These are phyloP conservation scores for Lachancea nothofagi DNA, from an alignment of 805 yeast species.

Conservation along the genomic window DNA sequence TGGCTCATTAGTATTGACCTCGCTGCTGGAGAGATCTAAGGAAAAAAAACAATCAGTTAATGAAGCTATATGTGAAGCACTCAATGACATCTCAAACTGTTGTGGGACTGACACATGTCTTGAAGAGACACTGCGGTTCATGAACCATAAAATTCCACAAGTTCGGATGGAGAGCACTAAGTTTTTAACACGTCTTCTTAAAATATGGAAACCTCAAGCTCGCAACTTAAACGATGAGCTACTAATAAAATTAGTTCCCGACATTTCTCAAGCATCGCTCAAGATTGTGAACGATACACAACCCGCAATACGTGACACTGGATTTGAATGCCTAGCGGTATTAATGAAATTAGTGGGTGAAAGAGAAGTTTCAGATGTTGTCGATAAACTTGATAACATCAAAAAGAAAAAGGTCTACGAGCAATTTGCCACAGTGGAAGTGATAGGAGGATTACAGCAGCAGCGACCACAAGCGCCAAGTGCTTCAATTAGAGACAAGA, in stretches of 20 bases:
- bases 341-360: constrained; percentile 79
- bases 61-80: constrained; percentile 60
- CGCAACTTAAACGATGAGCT: constrained; percentile 7
- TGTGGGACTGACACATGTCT: constrained; percentile 47
- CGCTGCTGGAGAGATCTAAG: constrained; percentile 75
- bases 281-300: constrained; percentile 77
- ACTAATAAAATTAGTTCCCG: constrained; percentile 13
- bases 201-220: constrained; percentile 20
- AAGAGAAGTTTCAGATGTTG: constrained; percentile 46
- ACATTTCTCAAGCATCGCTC: constrained; percentile 48
- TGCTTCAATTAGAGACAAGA: constrained; percentile 1
- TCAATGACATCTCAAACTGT: constrained; percentile 59
- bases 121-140: constrained; percentile 52
- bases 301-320: constrained; percentile 74
- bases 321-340: constrained; percentile 74
- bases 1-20: constrained; percentile 42
- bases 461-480: not conserved
- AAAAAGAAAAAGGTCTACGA: constrained; percentile 65
- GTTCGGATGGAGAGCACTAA: constrained; percentile 65
- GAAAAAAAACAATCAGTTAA: constrained; percentile 80
- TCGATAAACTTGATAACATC: constrained; percentile 72
- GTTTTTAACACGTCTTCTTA: constrained; percentile 59
- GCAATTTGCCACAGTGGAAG: constrained; percentile 37
- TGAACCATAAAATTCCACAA: constrained; percentile 79
- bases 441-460: not conserved